These are phyloP conservation scores for Allium fistulosum DNA, from an alignment of 106 monocot species.

Conservation along the genomic window DNA sequence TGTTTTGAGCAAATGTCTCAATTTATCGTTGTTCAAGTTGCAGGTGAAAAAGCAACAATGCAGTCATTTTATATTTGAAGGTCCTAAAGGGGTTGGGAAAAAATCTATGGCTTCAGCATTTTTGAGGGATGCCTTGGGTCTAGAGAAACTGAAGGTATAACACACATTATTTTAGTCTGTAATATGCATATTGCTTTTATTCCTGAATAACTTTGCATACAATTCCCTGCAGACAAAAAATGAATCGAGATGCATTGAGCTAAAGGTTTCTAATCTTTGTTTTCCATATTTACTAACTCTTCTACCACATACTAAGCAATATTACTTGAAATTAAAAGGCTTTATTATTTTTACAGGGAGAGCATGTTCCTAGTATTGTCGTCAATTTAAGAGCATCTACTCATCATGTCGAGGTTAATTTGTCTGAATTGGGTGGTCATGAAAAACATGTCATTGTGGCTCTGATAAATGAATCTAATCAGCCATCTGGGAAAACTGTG, in stretches of 20 bases:
- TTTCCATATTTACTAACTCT: slow-evolving; percentile 4
- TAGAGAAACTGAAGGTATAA: slow-evolving; percentile 21
- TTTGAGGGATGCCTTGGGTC: slow-evolving; percentile 24
- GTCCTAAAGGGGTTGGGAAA: slow-evolving; percentile 40
- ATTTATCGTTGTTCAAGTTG: slow-evolving; percentile 3
- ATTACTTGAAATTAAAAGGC: no score
- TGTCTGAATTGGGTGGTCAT: slow-evolving; percentile 31
- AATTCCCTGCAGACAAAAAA: slow-evolving; percentile 19
- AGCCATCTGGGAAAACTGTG: slow-evolving; percentile 1
- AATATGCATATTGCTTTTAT: no score
- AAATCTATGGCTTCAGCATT: slow-evolving; percentile 30
- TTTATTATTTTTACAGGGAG: slow-evolving; percentile 16
- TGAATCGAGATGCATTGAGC: slow-evolving; percentile 22
- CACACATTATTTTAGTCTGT: neutral
- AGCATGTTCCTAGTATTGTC: slow-evolving; percentile 16
- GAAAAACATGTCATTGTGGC: slow-evolving; percentile 29
- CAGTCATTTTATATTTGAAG: slow-evolving; percentile 44
- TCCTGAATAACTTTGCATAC: neutral
- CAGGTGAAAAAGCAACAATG: slow-evolving; percentile 19
- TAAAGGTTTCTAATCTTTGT: slow-evolving; percentile 19
- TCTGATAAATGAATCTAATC: slow-evolving; percentile 23
- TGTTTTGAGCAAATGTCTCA: neutral
- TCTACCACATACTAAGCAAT: neutral
- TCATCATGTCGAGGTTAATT: slow-evolving; percentile 35
- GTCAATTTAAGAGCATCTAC: slow-evolving; percentile 22